Conservation (phyloP, 305 asterid species). For the Solanum hybrid region DNA sequence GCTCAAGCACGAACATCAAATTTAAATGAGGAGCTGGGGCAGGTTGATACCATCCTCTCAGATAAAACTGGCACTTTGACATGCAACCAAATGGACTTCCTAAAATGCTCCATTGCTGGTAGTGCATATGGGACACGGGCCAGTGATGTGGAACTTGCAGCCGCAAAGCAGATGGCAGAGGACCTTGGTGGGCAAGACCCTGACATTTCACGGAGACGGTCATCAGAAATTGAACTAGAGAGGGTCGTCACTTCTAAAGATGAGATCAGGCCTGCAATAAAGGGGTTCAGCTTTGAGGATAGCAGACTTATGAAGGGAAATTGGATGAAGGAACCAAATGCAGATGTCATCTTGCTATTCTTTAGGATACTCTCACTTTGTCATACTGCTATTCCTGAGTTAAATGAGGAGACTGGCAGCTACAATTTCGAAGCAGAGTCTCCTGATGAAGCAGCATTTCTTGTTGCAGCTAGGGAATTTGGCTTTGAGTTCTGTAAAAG, state of each 20-base stretch:
- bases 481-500: slow-evolving; percentile 84
- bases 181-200: slow-evolving; percentile 42
- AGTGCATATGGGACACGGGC: slow-evolving; percentile 58
- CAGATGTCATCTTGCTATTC: slow-evolving; percentile 46
- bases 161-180: slow-evolving; percentile 68
- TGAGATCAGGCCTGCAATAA: slow-evolving; percentile 37
- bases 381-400: slow-evolving; percentile 88
- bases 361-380: slow-evolving; percentile 74
- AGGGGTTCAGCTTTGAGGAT: slow-evolving; percentile 86
- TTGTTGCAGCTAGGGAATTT: slow-evolving; percentile 87
- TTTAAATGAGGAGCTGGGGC: slow-evolving; percentile 86
- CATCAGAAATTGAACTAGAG: slow-evolving; percentile 48
- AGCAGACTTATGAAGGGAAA: slow-evolving; percentile 62
- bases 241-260: slow-evolving; percentile 31
- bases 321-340: slow-evolving; percentile 62
- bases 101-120: slow-evolving; percentile 87
- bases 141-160: slow-evolving; percentile 88
- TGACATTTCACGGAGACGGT: neutral
- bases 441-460: slow-evolving; percentile 89
- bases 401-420: slow-evolving; percentile 46
- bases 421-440: slow-evolving; percentile 82
- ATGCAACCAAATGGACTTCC: slow-evolving; percentile 93
- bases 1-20: slow-evolving; percentile 91
- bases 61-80: slow-evolving; percentile 97
- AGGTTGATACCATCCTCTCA: slow-evolving; percentile 80